Conservation (phyloP, 2,329 filamentous ascomycete genomes). For the Sporothrix dimorphospora region DNA sequence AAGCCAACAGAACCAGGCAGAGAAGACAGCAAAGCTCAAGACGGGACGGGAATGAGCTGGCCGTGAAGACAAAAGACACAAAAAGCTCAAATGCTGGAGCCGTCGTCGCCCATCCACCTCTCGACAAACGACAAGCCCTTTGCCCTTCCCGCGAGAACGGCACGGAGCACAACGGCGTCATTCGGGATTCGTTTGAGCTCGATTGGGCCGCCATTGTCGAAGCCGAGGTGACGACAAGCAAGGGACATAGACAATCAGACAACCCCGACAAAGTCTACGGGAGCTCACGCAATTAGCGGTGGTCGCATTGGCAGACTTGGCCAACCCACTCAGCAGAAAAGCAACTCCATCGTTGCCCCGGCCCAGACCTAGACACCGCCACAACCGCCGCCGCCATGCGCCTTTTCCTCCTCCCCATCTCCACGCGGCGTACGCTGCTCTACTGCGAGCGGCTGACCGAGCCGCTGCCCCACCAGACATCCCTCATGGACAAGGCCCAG, state of each 20-base stretch:
- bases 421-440: slow-evolving; percentile 85
- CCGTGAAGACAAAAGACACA: background rate
- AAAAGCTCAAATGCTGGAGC: background rate
- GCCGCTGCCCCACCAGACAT: slow-evolving; percentile 57
- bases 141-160: background rate
- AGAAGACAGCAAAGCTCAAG: too few species aligned
- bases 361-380: background rate
- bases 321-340: background rate
- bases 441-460: slow-evolving; percentile 76
- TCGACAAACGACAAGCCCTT: background rate
- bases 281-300: slow-evolving; percentile 12
- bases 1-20: background rate
- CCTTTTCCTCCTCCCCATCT: slow-evolving; percentile 90
- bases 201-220: background rate
- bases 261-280: too few species aligned
- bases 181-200: background rate
- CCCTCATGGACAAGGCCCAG: slow-evolving; percentile 69
- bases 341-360: background rate
- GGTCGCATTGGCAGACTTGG: slow-evolving; percentile 7
- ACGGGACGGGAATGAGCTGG: background rate
- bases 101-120: background rate
- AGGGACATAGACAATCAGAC: background rate
- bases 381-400: slow-evolving; percentile 63
- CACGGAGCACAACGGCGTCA: slow-evolving; percentile 5
- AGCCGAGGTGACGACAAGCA: background rate